Evolutionary conservation across 371 early-diverging fungal genomes (phyloP).

Genomic region (Coemansia sp.): DNA sequence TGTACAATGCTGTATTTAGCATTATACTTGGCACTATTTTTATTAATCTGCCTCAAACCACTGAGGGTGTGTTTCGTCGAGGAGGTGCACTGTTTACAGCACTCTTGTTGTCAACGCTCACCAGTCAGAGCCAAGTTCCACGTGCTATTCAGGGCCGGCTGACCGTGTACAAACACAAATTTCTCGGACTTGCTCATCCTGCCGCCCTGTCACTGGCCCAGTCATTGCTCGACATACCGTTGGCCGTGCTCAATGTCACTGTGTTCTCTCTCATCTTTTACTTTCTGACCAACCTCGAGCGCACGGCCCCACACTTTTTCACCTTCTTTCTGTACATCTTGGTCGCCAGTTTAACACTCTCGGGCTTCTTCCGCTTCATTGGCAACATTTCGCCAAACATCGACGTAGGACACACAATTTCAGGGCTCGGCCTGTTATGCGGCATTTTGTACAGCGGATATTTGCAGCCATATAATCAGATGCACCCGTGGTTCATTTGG

Average conservation of each 20-base stretch:
- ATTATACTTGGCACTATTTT: slow-evolving; percentile 71
- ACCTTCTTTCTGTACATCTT: slow-evolving; percentile 57
- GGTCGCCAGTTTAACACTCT: slow-evolving; percentile 58
- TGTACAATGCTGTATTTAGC: slow-evolving; percentile 52
- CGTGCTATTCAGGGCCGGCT: slow-evolving; percentile 56
- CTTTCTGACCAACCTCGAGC: slow-evolving; percentile 60
- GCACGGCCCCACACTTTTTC: slow-evolving; percentile 58
- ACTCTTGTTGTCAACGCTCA: slow-evolving; percentile 58
- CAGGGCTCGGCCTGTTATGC: slow-evolving; percentile 59
- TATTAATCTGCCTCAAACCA: slow-evolving; percentile 55
- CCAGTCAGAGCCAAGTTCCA: slow-evolving; percentile 52
- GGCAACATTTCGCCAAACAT: slow-evolving; percentile 60
- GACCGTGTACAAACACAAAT: slow-evolving; percentile 66
- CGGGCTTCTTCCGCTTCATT: slow-evolving; percentile 62
- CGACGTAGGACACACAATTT: slow-evolving; percentile 58
- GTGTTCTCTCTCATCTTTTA: slow-evolving; percentile 60
- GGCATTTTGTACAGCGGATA: slow-evolving; percentile 66
- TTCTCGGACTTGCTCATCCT: slow-evolving; percentile 64
- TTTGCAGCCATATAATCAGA: slow-evolving; percentile 59
- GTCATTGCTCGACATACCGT: slow-evolving; percentile 56
- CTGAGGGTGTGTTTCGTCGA: slow-evolving; percentile 65
- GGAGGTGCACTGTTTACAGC: slow-evolving; percentile 68
- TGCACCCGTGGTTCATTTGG: slow-evolving; percentile 75
- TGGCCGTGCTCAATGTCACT: slow-evolving; percentile 55
- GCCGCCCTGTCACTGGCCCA: slow-evolving; percentile 63